These are phyloP conservation scores for Spongospora subterranea DNA, from an alignment of 208 protist species.

Conservation along the genomic window DNA sequence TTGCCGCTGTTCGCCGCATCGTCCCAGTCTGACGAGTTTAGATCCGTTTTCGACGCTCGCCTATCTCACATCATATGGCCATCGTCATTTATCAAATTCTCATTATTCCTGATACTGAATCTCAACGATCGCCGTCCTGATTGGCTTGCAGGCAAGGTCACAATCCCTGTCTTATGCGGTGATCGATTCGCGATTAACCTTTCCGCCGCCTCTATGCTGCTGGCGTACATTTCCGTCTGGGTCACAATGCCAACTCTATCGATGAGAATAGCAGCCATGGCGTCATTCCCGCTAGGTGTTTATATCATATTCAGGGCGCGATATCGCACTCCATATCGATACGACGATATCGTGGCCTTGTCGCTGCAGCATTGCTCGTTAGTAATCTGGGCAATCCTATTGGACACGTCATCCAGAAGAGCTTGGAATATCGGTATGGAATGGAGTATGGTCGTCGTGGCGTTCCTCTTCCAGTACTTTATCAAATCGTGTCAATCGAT, in stretches of 20 bases:
- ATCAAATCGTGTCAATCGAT: neutral
- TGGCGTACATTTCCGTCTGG: neutral
- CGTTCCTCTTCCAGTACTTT: neutral
- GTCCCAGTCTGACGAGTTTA: neutral
- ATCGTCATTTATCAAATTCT: constrained; percentile 33
- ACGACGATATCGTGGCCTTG: neutral
- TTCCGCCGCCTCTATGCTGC: neutral
- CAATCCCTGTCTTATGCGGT: neutral
- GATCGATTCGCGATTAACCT: neutral
- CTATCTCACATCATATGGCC: neutral
- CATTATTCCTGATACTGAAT: constrained; percentile 16
- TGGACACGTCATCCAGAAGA: neutral
- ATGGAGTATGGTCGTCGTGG: neutral
- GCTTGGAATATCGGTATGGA: neutral
- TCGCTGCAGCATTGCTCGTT: neutral
- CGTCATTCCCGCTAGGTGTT: neutral
- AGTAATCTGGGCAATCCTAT: neutral
- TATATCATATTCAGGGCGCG: neutral
- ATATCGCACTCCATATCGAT: neutral
- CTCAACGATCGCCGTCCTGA: constrained; percentile 38
- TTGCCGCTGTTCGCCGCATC: constrained; percentile 6
- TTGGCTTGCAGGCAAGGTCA: constrained; percentile 45
- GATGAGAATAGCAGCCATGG: neutral
- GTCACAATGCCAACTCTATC: neutral
- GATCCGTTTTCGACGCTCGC: neutral